Conservation (phyloP, 2,329 filamentous ascomycete species). For the Fusarium aywerte region DNA sequence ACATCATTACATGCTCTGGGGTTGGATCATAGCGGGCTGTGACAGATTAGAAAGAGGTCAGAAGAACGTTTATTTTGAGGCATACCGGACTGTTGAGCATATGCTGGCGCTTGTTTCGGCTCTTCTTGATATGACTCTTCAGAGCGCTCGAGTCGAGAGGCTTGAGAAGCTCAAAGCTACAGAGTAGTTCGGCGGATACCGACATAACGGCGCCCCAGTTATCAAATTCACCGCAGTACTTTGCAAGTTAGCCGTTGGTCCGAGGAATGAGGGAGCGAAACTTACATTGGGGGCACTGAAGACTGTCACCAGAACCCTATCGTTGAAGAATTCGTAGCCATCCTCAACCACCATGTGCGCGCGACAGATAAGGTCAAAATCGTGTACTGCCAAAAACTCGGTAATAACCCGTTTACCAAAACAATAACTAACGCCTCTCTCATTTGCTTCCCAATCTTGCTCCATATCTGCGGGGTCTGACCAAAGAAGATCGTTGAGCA, state of each 20-base stretch:
- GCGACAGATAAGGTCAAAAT: slow-evolving; percentile 96
- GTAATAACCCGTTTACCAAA: slow-evolving; percentile 99
- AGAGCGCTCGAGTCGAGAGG: slow-evolving; percentile 94
- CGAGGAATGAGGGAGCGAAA: slow-evolving; percentile 37
- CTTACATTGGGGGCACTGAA: slow-evolving; percentile 97
- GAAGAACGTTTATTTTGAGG: slow-evolving; percentile 42
- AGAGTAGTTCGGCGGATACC: slow-evolving; percentile 90
- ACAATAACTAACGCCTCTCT: slow-evolving; percentile 96
- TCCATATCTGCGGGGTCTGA: slow-evolving; percentile 99
- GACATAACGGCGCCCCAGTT: slow-evolving; percentile 99
- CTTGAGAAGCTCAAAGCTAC: slow-evolving; percentile 96
- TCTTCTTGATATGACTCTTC: slow-evolving; percentile 99
- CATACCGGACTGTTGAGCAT: slow-evolving; percentile 96
- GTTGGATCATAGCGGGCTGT: slow-evolving; percentile 66
- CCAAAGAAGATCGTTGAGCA: slow-evolving; percentile 96
- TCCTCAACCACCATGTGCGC: slow-evolving; percentile 99
- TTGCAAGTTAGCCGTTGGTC: slow-evolving; percentile 44
- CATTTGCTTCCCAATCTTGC: slow-evolving; percentile 96
- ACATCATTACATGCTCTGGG: slow-evolving; percentile 62
- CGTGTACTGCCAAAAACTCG: slow-evolving; percentile 92
- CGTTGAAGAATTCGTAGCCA: slow-evolving; percentile 98
- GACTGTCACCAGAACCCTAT: slow-evolving; percentile 92
- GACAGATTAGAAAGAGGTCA: slow-evolving; percentile 14
- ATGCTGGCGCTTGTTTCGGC: slow-evolving; percentile 90
- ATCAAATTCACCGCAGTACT: slow-evolving; percentile 99